These are phyloP conservation scores for Pholiota conissans DNA, from an alignment of 768 basidiomycete species.

Conservation along the genomic window DNA sequence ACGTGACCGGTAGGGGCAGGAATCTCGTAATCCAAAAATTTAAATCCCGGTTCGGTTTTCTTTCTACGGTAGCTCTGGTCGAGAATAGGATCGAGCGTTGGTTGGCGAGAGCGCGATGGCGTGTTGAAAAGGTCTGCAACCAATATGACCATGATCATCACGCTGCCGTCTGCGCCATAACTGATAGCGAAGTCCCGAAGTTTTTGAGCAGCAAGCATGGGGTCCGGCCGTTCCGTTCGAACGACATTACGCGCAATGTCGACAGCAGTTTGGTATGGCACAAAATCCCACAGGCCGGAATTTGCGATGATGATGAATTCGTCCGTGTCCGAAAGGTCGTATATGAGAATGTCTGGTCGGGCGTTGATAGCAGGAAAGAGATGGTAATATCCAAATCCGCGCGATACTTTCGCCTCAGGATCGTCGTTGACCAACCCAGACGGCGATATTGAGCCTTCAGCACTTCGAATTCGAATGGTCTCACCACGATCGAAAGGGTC, in stretches of 20 bases:
- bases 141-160: slow-evolving; percentile 97
- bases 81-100: slow-evolving; percentile 43
- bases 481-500: slow-evolving; percentile 89
- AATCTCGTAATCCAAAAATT: slow-evolving; percentile 75
- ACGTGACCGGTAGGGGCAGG: slow-evolving; percentile 84
- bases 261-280: slow-evolving; percentile 93
- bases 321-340: slow-evolving; percentile 77
- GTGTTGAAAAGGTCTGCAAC: slow-evolving; percentile 73
- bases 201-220: slow-evolving; percentile 91
- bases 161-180: slow-evolving; percentile 90
- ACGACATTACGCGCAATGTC: slow-evolving; percentile 91
- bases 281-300: slow-evolving; percentile 89
- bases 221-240: slow-evolving; percentile 59
- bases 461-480: slow-evolving; percentile 81
- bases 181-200: slow-evolving; percentile 95
- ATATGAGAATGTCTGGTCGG: slow-evolving; percentile 71
- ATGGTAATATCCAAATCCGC: slow-evolving; percentile 92
- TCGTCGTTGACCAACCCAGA: slow-evolving; percentile 87
- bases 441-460: slow-evolving; percentile 94
- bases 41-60: slow-evolving; percentile 51
- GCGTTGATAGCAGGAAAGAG: slow-evolving; percentile 90
- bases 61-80: slow-evolving; percentile 32
- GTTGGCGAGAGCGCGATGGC: slow-evolving; percentile 41
- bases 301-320: slow-evolving; percentile 98
- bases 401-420: slow-evolving; percentile 74